Percentiles rank a stretch among this genome's conserved stretches.
Conservation (phyloP, 805 yeast species). For the Candida qinlingensis region DNA sequence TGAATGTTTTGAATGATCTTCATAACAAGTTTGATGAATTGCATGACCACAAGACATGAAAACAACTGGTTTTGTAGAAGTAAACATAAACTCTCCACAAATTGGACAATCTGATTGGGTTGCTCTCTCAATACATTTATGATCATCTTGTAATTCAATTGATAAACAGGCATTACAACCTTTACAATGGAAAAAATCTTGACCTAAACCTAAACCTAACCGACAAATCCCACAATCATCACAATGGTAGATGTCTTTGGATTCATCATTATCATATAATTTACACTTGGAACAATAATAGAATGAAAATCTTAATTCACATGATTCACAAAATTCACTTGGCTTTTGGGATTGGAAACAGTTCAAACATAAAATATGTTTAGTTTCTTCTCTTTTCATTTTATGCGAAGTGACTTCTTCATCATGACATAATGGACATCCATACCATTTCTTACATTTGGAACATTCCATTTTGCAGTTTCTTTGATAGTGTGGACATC, state of each 20-base stretch:
- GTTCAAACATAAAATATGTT: slow-evolving; percentile 73
- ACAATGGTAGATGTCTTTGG: slow-evolving; percentile 85
- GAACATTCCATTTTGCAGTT: slow-evolving; percentile 82
- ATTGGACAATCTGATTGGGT: slow-evolving; percentile 92
- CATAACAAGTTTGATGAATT: slow-evolving; percentile 80
- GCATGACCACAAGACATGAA: slow-evolving; percentile 95
- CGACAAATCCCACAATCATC: slow-evolving; percentile 91
- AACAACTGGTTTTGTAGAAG: slow-evolving; percentile 74
- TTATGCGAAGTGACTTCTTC: slow-evolving; percentile 47
- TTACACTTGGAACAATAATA: slow-evolving; percentile 78
- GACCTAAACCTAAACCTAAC: slow-evolving; percentile 80
- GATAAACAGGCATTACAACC: slow-evolving; percentile 86
- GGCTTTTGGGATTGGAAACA: slow-evolving; percentile 77
- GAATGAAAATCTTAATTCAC: slow-evolving; percentile 61
- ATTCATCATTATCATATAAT: slow-evolving; percentile 75
- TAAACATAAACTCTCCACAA: slow-evolving; percentile 86
- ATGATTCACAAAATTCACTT: slow-evolving; percentile 58
- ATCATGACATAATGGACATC: slow-evolving; percentile 87
- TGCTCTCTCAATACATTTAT: slow-evolving; percentile 79
- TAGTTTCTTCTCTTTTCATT: slow-evolving; percentile 53
- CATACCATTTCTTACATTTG: slow-evolving; percentile 65
- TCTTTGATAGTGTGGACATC: slow-evolving; percentile 80
- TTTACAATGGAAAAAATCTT: slow-evolving; percentile 88
- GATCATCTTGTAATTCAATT: slow-evolving; percentile 69
- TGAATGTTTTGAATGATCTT: slow-evolving; percentile 73